These are phyloP conservation scores for Panaeolus cyanescens DNA, from an alignment of 768 basidiomycete genomes.

Conservation along the genomic window DNA sequence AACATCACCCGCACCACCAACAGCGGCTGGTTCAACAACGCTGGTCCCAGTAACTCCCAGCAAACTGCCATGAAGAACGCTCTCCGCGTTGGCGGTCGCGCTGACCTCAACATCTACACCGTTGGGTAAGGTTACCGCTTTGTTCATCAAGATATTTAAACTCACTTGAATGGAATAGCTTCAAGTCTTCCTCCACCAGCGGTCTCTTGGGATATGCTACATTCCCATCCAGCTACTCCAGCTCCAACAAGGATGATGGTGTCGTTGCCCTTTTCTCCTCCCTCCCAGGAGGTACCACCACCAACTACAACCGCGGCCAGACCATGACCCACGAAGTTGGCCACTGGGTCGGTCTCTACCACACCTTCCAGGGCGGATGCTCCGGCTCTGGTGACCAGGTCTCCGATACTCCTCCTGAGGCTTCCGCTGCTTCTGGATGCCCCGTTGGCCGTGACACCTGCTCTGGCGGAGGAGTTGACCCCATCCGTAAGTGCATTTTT, in stretches of 20 bases:
- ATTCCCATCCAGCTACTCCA: conserved; percentile 41
- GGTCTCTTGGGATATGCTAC: conserved; percentile 53
- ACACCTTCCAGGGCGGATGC: conserved; percentile 53
- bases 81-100: conserved; percentile 38
- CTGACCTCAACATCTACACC: conserved; percentile 47
- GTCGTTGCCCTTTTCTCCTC: conserved; percentile 22
- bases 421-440: conserved; percentile 44
- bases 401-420: conserved; percentile 48
- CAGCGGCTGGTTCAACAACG: conserved; percentile 45
- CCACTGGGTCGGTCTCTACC: conserved; percentile 38
- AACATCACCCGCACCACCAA: conserved; percentile 41
- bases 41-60: conserved; percentile 29
- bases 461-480: conserved; percentile 34
- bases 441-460: conserved; percentile 38
- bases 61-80: conserved; percentile 48
- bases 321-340: conserved; percentile 33
- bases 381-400: conserved; percentile 40
- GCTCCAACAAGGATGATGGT: conserved; percentile 44
- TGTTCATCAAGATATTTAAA: background rate
- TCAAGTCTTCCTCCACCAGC: conserved; percentile 35
- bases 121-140: conserved; percentile 36
- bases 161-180: conserved; percentile 21
- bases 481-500: conserved; percentile 24
- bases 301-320: conserved; percentile 32
- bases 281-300: conserved; percentile 31